These are phyloP conservation scores for Setomelanomma holmii DNA, from an alignment of 2,329 filamentous ascomycete species.

Conservation along the genomic window DNA sequence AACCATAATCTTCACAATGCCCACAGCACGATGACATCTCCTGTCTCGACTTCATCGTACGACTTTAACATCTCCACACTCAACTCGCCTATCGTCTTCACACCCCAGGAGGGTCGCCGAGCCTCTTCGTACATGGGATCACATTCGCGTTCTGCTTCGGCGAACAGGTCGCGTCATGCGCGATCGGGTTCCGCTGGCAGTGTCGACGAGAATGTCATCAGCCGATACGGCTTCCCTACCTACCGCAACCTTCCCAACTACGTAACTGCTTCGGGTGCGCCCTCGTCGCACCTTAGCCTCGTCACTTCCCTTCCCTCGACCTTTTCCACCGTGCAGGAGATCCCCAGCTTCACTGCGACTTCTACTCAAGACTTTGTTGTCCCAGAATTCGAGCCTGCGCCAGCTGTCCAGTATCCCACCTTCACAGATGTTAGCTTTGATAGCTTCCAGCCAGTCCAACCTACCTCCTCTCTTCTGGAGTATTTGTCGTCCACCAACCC, in stretches of 20 bases:
- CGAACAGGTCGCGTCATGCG: constrained; percentile 52
- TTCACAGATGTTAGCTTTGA: constrained; percentile 50
- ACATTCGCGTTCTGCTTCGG: constrained; percentile 66
- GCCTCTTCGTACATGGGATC: constrained; percentile 46
- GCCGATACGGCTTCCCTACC: constrained; percentile 81
- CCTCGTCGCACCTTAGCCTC: constrained; percentile 47
- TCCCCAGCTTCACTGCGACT: constrained; percentile 38
- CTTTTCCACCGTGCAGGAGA: constrained; percentile 43
- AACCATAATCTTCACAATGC: constrained; percentile 40
- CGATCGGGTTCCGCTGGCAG: constrained; percentile 72
- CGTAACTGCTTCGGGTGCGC: constrained; percentile 50
- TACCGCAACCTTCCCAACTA: constrained; percentile 77
- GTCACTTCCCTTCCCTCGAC: constrained; percentile 49
- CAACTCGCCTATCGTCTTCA: constrained; percentile 68
- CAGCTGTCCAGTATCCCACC: constrained; percentile 54
- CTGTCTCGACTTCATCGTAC: constrained; percentile 51
- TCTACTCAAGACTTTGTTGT: constrained; percentile 42
- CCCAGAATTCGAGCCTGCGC: constrained; percentile 47
- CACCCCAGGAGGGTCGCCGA: constrained; percentile 40
- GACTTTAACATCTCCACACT: constrained; percentile 56
- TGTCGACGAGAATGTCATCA: constrained; percentile 70
- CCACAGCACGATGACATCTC: constrained; percentile 54
- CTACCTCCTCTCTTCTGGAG: constrained; percentile 73
- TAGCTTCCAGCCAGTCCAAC: constrained; percentile 38
- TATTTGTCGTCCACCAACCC: constrained; percentile 85